Base-by-base conservation (phyloP, 176 grass and related monocot genomes). In the Elymus sibiricus region DNA sequence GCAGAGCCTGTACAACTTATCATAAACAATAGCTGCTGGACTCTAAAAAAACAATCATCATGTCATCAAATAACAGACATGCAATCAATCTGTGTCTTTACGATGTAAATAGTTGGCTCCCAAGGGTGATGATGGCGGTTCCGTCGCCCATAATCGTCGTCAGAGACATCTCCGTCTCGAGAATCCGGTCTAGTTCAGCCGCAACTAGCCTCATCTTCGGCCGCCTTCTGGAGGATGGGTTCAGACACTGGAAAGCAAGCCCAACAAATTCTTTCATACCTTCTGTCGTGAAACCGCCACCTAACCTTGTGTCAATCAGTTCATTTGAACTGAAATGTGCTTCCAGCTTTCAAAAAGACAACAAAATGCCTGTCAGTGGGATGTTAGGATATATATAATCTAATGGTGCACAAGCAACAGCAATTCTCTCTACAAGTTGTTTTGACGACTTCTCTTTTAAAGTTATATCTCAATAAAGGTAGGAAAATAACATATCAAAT, bases 111-210 rank as follows among this genome's bases (percentile, higher is more conserved):
- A 99, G 84, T 58, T 95, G 94, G 88, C 97, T 99, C 74, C 97
- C 97, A 0, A 99, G 94, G 35, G 97, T 99, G 49, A 99, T 87
- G 24, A 96, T 94, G 31, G 97, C 80, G 3, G 97, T 99, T 74
- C 97, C 97, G 0, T 99, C 97, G 2, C 97, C 97, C 92, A 99
- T 99, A 55, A 99, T 82, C 2, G 90, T 99, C 1, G 97, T 99
- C 58, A 99, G 72, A 16, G 87, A 87, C 97, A 99, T 99, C 79
- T 99, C 97, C 0, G 79, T 96, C 85, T 96, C 97, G 4, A 96
- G 92, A 87, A 96, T 99, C 22, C 73, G 74, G 82, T 99, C 94
- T 9, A 99, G 82, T 78, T 96, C 97, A 0, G 87, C 76, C 3
- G 74, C 92, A 0, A 99, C 82, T 29, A 86, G 44, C 66, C 82